Conservation (phyloP, 78 protist species). For the Dictyostelium discoideum region dicty_2.7 NC_007088.5:7141501-7142000, state of each 20-base stretch:
- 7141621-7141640: constrained; percentile 2
- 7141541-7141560: constrained; percentile 58
- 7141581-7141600: constrained; percentile 44
- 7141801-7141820: not conserved
- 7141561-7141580: constrained; percentile 69
- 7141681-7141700: not conserved
- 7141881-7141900: not conserved
- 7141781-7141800: not conserved
- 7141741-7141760: not conserved
- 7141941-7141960: not conserved
- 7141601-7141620: constrained; percentile 72
- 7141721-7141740: not conserved
- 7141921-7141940: not conserved
- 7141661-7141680: not conserved
- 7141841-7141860: constrained; percentile 64
- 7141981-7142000: not conserved
- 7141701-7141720: not conserved
- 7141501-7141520: not conserved
- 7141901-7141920: not conserved
- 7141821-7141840: not conserved
- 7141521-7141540: not conserved
- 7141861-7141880: constrained; percentile 48
- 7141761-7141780: not conserved
- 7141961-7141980: constrained; percentile 55
- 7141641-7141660: constrained; percentile 14